Conservation (phyloP, 495 filamentous ascomycete species). For the Talaromyces ruber region DNA sequence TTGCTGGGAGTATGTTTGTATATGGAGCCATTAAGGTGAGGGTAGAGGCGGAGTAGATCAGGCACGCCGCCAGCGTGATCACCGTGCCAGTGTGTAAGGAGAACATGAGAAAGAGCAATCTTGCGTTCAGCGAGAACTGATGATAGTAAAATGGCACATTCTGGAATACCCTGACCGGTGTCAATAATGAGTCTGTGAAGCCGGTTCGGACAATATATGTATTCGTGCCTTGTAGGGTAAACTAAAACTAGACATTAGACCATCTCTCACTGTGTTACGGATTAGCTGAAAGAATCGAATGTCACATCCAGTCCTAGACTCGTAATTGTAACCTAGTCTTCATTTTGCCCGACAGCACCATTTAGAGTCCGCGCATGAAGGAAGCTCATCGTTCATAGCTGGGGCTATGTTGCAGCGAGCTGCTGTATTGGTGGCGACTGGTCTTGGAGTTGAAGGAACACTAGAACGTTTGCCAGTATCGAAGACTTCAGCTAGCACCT, state of each 20-base stretch:
- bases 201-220: slow-evolving; percentile 71
- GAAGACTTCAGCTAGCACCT: too few species aligned
- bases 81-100: slow-evolving; percentile 78
- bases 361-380: too few species aligned
- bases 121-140: slow-evolving; percentile 16
- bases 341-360: too few species aligned
- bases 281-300: too few species aligned
- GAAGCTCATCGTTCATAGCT: too few species aligned
- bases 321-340: too few species aligned
- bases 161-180: slow-evolving; percentile 46
- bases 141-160: slow-evolving; percentile 21
- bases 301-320: too few species aligned
- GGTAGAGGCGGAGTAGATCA: slow-evolving; percentile 48
- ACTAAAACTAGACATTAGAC: slow-evolving; percentile 3
- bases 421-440: too few species aligned
- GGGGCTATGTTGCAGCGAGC: too few species aligned
- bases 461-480: too few species aligned
- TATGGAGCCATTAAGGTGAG: slow-evolving; percentile 22
- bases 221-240: slow-evolving; percentile 55
- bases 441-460: too few species aligned
- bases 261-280: too few species aligned
- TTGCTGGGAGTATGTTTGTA: slow-evolving; percentile 38
- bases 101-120: slow-evolving; percentile 41
- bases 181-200: slow-evolving; percentile 56
- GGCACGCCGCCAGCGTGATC: slow-evolving; percentile 69